phyloP scores from a whole-genome alignment of 2,329 filamentous ascomycete genomes.

The Raffaelea deltoideospora region DNA sequence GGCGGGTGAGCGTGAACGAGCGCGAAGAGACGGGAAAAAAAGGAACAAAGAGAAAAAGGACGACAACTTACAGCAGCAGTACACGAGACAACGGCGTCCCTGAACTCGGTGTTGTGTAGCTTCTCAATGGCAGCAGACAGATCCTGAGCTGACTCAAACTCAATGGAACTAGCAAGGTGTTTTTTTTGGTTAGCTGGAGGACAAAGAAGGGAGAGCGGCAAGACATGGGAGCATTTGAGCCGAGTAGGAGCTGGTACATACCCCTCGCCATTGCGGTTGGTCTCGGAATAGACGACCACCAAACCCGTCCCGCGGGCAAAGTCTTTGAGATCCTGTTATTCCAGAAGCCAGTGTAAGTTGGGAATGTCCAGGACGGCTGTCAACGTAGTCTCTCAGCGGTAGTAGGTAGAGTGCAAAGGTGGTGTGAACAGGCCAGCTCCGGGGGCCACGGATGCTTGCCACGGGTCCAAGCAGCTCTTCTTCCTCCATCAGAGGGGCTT shows the following conservation, averaged over 20 bases:
- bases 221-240: background rate
- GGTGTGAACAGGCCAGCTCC: too few relatives aligned
- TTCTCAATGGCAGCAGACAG: slow-evolving; percentile 87
- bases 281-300: slow-evolving; percentile 97
- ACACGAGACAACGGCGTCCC: slow-evolving; percentile 75
- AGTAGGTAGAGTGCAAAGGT: too few relatives aligned
- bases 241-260: slow-evolving; percentile 40
- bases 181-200: background rate
- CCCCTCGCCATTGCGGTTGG: slow-evolving; percentile 77
- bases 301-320: slow-evolving; percentile 93
- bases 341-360: slow-evolving; percentile 67
- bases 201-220: background rate
- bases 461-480: too few relatives aligned
- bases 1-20: slow-evolving; percentile 6
- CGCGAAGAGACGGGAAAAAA: slow-evolving; percentile 4
- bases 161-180: slow-evolving; percentile 84
- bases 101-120: slow-evolving; percentile 85
- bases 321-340: slow-evolving; percentile 96
- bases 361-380: too few relatives aligned
- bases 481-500: too few relatives aligned
- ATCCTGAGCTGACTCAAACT: slow-evolving; percentile 88
- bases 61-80: slow-evolving; percentile 61
- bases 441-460: too few relatives aligned
- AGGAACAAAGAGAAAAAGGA: slow-evolving; percentile 5
- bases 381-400: too few relatives aligned